Percentiles rank a stretch among this genome's conserved stretches.
Evolutionary conservation across 768 basidiomycete genomes (phyloP).

Genomic region (Russula compacta): DNA sequence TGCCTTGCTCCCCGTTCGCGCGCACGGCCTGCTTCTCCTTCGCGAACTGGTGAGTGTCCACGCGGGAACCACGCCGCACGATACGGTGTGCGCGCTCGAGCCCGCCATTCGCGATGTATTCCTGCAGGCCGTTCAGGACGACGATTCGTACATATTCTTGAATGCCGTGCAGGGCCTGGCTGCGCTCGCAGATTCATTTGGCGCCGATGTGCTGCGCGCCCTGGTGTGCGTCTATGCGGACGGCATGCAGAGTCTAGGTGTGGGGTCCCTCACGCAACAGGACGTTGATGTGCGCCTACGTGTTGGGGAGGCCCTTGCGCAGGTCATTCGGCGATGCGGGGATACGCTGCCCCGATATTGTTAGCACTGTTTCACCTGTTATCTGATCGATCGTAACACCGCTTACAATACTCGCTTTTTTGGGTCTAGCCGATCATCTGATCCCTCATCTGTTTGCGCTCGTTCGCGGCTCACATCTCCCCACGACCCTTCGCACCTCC

Average conservation of each 20-base stretch:
- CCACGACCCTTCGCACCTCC: slow-evolving; percentile 65
- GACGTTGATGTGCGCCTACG: slow-evolving; percentile 70
- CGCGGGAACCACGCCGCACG: slow-evolving; percentile 21
- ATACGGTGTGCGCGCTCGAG: slow-evolving; percentile 52
- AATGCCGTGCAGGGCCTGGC: slow-evolving; percentile 87
- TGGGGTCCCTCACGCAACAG: slow-evolving; percentile 37
- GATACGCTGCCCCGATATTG: slow-evolving; percentile 60
- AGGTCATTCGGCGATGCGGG: slow-evolving; percentile 67
- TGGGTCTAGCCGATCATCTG: slow-evolving; percentile 50
- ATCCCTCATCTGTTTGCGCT: slow-evolving; percentile 63
- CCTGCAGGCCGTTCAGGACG: slow-evolving; percentile 74
- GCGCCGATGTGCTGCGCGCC: slow-evolving; percentile 57
- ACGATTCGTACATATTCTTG: slow-evolving; percentile 92
- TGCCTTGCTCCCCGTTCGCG: slow-evolving; percentile 86
- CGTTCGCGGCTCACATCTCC: slow-evolving; percentile 49
- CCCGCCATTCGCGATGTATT: slow-evolving; percentile 87
- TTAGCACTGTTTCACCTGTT: slow-evolving; percentile 27
- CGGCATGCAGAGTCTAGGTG: slow-evolving; percentile 42
- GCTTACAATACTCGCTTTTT: slow-evolving; percentile 16
- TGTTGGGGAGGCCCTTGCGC: slow-evolving; percentile 77
- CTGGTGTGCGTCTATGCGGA: slow-evolving; percentile 61
- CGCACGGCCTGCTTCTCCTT: slow-evolving; percentile 80
- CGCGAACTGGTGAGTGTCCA: slow-evolving; percentile 58
- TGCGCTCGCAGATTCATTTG: slow-evolving; percentile 73
- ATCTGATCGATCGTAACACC: not conserved